Conservation (phyloP, 495 filamentous ascomycete species). For the Staphylotrichum longicolle region DNA sequence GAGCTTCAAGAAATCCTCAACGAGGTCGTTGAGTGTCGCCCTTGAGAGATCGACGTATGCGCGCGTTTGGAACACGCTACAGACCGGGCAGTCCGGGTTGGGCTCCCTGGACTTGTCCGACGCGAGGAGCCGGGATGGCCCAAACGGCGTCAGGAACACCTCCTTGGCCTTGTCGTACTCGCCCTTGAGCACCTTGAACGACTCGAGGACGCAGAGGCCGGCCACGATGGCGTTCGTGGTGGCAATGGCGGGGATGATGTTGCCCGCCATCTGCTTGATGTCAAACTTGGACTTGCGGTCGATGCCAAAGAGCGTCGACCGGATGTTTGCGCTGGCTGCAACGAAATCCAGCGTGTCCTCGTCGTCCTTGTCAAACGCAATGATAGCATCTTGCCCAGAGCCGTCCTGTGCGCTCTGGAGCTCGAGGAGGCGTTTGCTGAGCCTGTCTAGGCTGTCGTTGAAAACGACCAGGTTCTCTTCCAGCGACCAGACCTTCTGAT, state of each 20-base stretch:
- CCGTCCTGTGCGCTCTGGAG: slow-evolving; percentile 51
- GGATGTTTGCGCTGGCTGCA: slow-evolving; percentile 80
- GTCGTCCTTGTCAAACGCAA: slow-evolving; percentile 97
- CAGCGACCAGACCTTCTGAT: slow-evolving; percentile 75
- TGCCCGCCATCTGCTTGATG: slow-evolving; percentile 98
- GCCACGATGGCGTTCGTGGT: slow-evolving; percentile 98
- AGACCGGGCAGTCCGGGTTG: slow-evolving; percentile 77
- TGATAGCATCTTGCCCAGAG: slow-evolving; percentile 53
- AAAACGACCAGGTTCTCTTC: slow-evolving; percentile 86
- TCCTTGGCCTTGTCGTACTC: slow-evolving; percentile 63
- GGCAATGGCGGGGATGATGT: slow-evolving; percentile 97
- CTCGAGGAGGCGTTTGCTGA: slow-evolving; percentile 69
- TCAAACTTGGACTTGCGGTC: slow-evolving; percentile 89
- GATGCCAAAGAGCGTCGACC: slow-evolving; percentile 82
- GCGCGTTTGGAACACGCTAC: slow-evolving; percentile 66
- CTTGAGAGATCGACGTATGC: slow-evolving; percentile 66
- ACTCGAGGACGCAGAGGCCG: slow-evolving; percentile 86
- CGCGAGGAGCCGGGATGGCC: slow-evolving; percentile 67
- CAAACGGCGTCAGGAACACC: slow-evolving; percentile 82
- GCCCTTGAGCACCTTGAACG: slow-evolving; percentile 82
- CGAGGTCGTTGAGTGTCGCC: slow-evolving; percentile 78
- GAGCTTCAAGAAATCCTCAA: slow-evolving; percentile 66
- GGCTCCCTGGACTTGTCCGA: slow-evolving; percentile 71
- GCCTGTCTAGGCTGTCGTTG: slow-evolving; percentile 71
- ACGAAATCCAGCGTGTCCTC: slow-evolving; percentile 95